Evolutionary conservation across 1,284 basidiomycete species (phyloP), one percentile per base, ranked within the genome.

Genomic region (Porogramme epimiltina): DNA sequence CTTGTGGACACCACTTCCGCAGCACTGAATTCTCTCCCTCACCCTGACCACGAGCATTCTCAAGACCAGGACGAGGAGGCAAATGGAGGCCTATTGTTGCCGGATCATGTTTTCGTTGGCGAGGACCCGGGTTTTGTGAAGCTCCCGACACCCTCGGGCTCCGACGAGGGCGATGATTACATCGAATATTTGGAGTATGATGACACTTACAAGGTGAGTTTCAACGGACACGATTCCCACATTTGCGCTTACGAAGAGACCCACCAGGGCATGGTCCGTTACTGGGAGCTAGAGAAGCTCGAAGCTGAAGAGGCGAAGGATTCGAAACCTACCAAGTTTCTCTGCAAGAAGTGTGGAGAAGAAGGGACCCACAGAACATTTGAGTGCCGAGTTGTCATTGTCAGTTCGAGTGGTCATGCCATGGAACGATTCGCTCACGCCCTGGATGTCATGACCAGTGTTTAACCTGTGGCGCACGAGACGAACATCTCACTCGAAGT

Each of bases 381-480:
- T 23, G 77, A 82, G 19, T 91, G 88, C 66, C 74, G 79, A n/a
- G 74, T 87, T 25, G 66, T 80, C 52, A 87, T 91, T 61, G 88
- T 91, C 56, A 64, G 85, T 73, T 24, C 41, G 22, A 47, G 42
- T 40, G 10, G 8, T 41, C 39, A 20, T 39, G 33, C 24, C n/a
- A n/a, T 39, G 8, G 13, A 31, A 31, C 28, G 13, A 31, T 31
- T 23, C 16, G 11, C 33, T 55, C 44, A 24, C 47, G 39, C 43
- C 8, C 49, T 24, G 47, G 49, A 42, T 26, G 18, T 47, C 47
- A 18, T 13, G 34, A 22, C 3, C 49, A 96, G 92, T 97, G 94
- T 66, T 70, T 91, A 26, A 93, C 89, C 10, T 97, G 94, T 63
- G 94, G 94, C 47, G 90, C 81, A 16, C 81, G 87, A 49, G 85